These are phyloP conservation scores for Aspergillus fischeri DNA, from an alignment of 2,329 filamentous ascomycete genomes.

Conservation along the genomic window DNA sequence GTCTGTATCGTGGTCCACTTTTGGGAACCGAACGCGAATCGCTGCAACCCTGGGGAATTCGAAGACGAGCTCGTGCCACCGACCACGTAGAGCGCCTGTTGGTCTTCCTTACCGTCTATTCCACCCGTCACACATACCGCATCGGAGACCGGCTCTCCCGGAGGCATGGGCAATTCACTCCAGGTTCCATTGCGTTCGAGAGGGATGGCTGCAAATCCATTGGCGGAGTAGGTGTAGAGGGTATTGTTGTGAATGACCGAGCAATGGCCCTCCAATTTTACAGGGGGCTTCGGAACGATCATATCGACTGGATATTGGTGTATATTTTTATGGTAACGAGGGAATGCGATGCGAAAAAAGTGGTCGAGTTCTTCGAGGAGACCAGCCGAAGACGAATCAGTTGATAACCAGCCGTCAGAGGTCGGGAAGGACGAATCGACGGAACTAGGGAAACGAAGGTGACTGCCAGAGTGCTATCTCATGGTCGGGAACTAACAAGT, in stretches of 20 bases:
- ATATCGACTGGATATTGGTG: slow-evolving; percentile 44
- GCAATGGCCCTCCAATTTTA: slow-evolving; percentile 71
- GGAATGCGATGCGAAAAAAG: not conserved
- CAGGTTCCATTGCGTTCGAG: slow-evolving; percentile 68
- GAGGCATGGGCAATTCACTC: slow-evolving; percentile 59
- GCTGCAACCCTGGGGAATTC: slow-evolving; percentile 71
- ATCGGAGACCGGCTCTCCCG: slow-evolving; percentile 67
- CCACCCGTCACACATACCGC: slow-evolving; percentile 72
- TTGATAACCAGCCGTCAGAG: slow-evolving; percentile 24
- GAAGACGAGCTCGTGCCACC: slow-evolving; percentile 63
- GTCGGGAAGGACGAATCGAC: slow-evolving; percentile 10
- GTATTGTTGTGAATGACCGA: slow-evolving; percentile 76
- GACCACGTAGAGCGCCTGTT: slow-evolving; percentile 71
- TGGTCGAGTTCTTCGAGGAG: slow-evolving; percentile 18
- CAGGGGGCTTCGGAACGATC: slow-evolving; percentile 66
- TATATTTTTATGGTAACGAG: not conserved
- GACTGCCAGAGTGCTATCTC: slow-evolving; percentile 37
- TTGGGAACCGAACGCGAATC: slow-evolving; percentile 54
- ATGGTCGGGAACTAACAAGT: slow-evolving; percentile 18
- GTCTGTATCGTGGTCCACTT: slow-evolving; percentile 57
- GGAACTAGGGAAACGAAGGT: slow-evolving; percentile 21
- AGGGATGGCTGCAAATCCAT: slow-evolving; percentile 69
- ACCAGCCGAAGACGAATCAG: slow-evolving; percentile 27
- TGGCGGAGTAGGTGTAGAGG: slow-evolving; percentile 75
- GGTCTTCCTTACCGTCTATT: slow-evolving; percentile 52